Base-by-base conservation (phyloP, 345 rosid species). In the Citrus mangshanensis region DNA sequence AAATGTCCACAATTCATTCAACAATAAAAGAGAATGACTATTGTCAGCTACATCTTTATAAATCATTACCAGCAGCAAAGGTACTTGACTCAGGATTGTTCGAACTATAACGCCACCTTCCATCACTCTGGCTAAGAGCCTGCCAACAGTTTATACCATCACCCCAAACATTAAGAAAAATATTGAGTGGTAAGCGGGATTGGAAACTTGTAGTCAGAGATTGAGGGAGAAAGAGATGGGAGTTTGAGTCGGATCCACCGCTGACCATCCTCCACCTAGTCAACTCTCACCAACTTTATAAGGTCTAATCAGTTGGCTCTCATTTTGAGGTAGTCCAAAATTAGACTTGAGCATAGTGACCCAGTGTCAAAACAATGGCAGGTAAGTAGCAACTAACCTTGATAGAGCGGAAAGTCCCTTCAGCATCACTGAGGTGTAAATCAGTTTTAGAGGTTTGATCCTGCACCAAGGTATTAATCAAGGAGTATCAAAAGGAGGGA, bases 71-170 rank as follows among this genome's bases (percentile, higher is more conserved):
- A 46, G 98, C 96, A 79, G 99, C 98, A 83, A 81, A 86, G 62
- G 96, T 88, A 81, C 99, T 94, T 54, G 98, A 91, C 75, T 86
- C 96, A 0, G 97, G 91, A 82, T 89, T 92, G 79, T 83, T 87
- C 51, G 93, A 87, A 89, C 91, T 92, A 82, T 85, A 90, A 42
- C 95, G 93, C 98, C 98, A 94, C 82, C 89, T 89, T 84, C 99
- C 98, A 90, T 97, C 98, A 80, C 89, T 92, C 83, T 94, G 98
- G 87, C 99, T 88, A 35, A 97, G 86, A 84, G 93, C 92, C 99
- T 97, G 88, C 76, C 40, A 85, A 73, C 74, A 78, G 82, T 77
- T 55, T 78, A 35, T 13, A 13, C 72, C n/a, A 82, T 72, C 78
- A 85, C 54, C 67, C 27, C 38, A 80, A 77, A 25, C 28, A 75